phyloP scores from a whole-genome alignment of 257 asterid species.

The Solanum neorickii region DNA sequence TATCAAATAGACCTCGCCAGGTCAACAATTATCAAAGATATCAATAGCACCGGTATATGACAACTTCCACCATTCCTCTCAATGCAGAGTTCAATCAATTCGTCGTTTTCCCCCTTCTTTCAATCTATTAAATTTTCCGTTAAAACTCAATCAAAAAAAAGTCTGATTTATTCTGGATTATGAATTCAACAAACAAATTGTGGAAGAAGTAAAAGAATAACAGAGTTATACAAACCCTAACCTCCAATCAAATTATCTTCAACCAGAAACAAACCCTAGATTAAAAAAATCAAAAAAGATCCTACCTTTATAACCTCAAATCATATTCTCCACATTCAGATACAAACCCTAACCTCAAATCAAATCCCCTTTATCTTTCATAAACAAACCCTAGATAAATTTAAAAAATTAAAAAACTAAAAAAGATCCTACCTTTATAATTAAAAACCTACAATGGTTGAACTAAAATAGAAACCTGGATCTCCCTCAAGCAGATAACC shows the following conservation, averaged over 20 bases:
- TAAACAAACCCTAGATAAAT: slow-evolving; percentile 3
- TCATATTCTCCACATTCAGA: neutral
- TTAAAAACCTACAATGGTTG: slow-evolving; percentile 9
- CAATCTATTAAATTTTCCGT: neutral
- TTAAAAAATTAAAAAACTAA: neutral
- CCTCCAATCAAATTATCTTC: neutral
- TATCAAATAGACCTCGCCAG: neutral
- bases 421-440: slow-evolving; percentile 18
- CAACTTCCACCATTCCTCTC: neutral
- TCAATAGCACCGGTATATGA: slow-evolving; percentile 1
- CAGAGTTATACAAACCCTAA: slow-evolving; percentile 10
- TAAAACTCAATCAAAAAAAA: neutral
- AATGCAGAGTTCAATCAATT: slow-evolving; percentile 1
- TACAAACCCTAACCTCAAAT: slow-evolving; percentile 10
- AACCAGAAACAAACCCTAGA: neutral
- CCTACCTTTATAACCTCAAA: neutral
- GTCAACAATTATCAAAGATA: slow-evolving; percentile 4
- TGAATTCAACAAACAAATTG: neutral
- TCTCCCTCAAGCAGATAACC: neutral
- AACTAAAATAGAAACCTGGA: neutral
- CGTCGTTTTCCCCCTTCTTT: neutral
- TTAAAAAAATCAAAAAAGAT: neutral
- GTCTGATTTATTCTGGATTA: neutral
- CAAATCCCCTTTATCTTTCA: neutral
- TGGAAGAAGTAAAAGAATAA: neutral